Conservation (phyloP, 2,329 filamentous ascomycete genomes). For the Microdochium nivale region DNA sequence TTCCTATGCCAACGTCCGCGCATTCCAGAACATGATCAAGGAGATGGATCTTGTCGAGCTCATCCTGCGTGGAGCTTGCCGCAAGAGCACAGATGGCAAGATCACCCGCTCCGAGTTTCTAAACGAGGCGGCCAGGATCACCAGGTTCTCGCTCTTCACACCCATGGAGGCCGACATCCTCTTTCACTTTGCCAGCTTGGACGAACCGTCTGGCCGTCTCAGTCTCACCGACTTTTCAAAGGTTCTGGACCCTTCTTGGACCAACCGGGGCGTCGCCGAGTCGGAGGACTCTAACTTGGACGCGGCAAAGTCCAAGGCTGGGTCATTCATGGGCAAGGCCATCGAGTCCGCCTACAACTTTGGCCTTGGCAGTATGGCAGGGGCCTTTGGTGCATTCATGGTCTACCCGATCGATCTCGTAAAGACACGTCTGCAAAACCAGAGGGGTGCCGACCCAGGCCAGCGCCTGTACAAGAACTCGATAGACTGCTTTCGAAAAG, state of each 20-base stretch:
- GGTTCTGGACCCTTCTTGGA: constrained; percentile 90
- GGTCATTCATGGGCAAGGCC: constrained; percentile 52
- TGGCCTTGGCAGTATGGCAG: constrained; percentile 76
- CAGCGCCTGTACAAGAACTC: constrained; percentile 95
- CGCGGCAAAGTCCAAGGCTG: constrained; percentile 44
- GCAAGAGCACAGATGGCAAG: constrained; percentile 78
- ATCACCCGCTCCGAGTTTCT: constrained; percentile 92
- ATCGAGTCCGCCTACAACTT: constrained; percentile 86
- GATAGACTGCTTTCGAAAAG: constrained; percentile 87
- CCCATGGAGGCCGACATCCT: constrained; percentile 98
- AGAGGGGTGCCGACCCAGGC: constrained; percentile 73
- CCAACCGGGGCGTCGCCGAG: constrained; percentile 51
- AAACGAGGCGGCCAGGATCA: constrained; percentile 84
- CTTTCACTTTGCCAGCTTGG: constrained; percentile 94
- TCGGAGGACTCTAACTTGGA: constrained; percentile 21
- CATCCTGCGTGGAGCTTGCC: constrained; percentile 79
- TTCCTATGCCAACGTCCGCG: constrained; percentile 93
- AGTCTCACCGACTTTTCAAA: constrained; percentile 82
- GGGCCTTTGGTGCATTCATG: constrained; percentile 98
- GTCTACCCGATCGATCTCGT: constrained; percentile 98
- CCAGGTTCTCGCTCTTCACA: constrained; percentile 91
- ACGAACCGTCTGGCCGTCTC: constrained; percentile 79
- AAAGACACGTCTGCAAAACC: constrained; percentile 98
- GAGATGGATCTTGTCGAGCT: constrained; percentile 97
- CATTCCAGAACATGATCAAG: constrained; percentile 95